phyloP scores from a whole-genome alignment of 257 asterid genomes.

The Nicotiana paniculata region DNA sequence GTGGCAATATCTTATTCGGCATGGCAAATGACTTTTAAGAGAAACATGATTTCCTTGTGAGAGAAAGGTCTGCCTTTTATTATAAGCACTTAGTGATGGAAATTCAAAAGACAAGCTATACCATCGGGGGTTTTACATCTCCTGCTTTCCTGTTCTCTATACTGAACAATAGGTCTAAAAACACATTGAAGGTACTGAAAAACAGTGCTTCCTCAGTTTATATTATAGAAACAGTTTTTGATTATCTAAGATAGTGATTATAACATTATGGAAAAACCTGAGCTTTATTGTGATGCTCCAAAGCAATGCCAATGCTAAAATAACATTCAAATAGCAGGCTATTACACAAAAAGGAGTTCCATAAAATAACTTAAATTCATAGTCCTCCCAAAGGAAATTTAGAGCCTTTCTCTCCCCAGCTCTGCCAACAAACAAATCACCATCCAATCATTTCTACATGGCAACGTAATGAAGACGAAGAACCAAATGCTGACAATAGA shows the following conservation, averaged over 20 bases:
- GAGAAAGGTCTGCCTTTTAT: not conserved
- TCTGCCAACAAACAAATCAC: slow-evolving; percentile 1
- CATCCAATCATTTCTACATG: not conserved
- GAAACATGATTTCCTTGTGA: not conserved
- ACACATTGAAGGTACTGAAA: not conserved
- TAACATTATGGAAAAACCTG: not conserved
- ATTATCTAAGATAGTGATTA: not conserved
- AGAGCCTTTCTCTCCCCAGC: not conserved
- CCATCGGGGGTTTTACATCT: not conserved
- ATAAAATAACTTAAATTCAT: not conserved
- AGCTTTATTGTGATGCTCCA: not conserved
- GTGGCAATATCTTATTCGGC: not conserved
- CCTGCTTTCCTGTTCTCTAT: not conserved
- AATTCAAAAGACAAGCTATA: not conserved
- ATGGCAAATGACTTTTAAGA: not conserved
- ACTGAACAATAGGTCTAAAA: not conserved
- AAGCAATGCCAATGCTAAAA: not conserved
- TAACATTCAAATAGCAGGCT: not conserved
- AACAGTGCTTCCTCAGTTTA: not conserved
- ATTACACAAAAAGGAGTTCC: not conserved
- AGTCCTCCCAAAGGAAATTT: not conserved
- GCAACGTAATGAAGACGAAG: not conserved
- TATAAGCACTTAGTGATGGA: not conserved
- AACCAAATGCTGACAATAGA: slow-evolving; percentile 1
- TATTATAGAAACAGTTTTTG: not conserved